Evolutionary conservation across 164 flowering plant genomes (phyloP).

Genomic region (Cinnamomum chago): DNA sequence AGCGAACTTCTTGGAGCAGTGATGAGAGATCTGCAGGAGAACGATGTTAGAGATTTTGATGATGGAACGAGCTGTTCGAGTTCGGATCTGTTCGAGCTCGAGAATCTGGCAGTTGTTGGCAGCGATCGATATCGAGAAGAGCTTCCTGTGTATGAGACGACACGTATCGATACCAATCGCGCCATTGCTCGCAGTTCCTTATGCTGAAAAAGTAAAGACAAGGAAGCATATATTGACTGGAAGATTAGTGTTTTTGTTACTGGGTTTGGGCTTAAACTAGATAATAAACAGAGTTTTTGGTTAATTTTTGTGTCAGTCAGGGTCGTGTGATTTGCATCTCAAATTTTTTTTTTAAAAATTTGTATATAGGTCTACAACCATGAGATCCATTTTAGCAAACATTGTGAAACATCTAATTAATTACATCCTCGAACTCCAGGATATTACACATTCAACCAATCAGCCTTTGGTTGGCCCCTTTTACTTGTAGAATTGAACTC

Average conservation of each 20-base stretch:
- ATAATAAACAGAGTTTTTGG: not conserved
- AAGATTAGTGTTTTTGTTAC: not conserved
- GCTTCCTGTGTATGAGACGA: constrained; percentile 88
- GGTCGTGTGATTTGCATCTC: too few relatives aligned
- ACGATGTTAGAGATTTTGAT: constrained; percentile 47
- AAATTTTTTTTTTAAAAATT: too few relatives aligned
- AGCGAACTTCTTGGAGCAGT: constrained; percentile 13
- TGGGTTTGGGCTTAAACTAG: not conserved
- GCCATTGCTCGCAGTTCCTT: constrained; percentile 60
- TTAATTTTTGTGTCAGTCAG: too few relatives aligned
- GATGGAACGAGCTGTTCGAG: constrained; percentile 75
- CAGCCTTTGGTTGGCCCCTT: too few relatives aligned
- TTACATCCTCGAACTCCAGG: too few relatives aligned
- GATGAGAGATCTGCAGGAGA: constrained; percentile 17
- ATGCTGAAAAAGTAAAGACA: constrained; percentile 26
- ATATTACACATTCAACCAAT: too few relatives aligned
- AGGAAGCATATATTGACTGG: not conserved
- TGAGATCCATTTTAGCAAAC: too few relatives aligned
- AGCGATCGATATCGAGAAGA: constrained; percentile 63
- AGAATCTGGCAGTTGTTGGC: constrained; percentile 58
- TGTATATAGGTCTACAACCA: too few relatives aligned
- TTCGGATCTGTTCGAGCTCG: constrained; percentile 91
- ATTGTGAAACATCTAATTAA: too few relatives aligned
- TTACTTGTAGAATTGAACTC: too few relatives aligned
- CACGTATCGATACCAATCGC: constrained; percentile 60